Evolutionary conservation across 768 basidiomycete species (phyloP).

Genomic region (Boletus barrowsii): DNA sequence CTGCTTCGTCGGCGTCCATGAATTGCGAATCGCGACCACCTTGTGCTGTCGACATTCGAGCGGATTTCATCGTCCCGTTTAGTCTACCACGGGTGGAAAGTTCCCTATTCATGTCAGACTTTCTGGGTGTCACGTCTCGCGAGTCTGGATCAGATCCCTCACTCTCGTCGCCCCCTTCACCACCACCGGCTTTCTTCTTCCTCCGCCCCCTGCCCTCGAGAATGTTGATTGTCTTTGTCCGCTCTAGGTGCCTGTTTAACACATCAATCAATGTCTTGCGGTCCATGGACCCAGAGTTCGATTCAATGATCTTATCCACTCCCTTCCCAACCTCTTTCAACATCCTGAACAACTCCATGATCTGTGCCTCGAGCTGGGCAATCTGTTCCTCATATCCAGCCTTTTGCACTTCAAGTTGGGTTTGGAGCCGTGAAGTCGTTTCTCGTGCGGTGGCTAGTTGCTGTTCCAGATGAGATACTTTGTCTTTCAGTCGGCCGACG

Average conservation of each 20-base stretch:
- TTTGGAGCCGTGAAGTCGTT: slow-evolving; percentile 70
- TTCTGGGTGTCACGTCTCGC: slow-evolving; percentile 55
- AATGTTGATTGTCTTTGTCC: slow-evolving; percentile 79
- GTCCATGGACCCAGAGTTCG: slow-evolving; percentile 61
- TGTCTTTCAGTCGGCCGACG: slow-evolving; percentile 75
- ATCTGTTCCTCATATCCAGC: slow-evolving; percentile 82
- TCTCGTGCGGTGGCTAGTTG: slow-evolving; percentile 77
- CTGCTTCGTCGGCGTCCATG: slow-evolving; percentile 84
- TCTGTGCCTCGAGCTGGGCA: slow-evolving; percentile 85
- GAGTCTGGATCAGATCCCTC: slow-evolving; percentile 50
- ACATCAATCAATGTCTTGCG: slow-evolving; percentile 76
- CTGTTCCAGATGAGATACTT: slow-evolving; percentile 68
- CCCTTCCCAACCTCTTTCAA: slow-evolving; percentile 79
- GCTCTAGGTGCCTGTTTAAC: slow-evolving; percentile 78
- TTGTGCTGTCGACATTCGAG: slow-evolving; percentile 41
- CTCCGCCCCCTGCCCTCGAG: slow-evolving; percentile 66
- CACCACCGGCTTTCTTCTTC: slow-evolving; percentile 29
- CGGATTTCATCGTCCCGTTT: slow-evolving; percentile 24
- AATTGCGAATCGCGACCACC: slow-evolving; percentile 73
- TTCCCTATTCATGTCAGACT: slow-evolving; percentile 42
- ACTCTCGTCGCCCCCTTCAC: slow-evolving; percentile 31
- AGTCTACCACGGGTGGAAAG: slow-evolving; percentile 33
- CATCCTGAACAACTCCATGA: slow-evolving; percentile 93
- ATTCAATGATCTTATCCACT: slow-evolving; percentile 71
- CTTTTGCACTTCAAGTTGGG: slow-evolving; percentile 75